Conservation (phyloP, 164 flowering plant genomes). For the Stephania japonica region DNA sequence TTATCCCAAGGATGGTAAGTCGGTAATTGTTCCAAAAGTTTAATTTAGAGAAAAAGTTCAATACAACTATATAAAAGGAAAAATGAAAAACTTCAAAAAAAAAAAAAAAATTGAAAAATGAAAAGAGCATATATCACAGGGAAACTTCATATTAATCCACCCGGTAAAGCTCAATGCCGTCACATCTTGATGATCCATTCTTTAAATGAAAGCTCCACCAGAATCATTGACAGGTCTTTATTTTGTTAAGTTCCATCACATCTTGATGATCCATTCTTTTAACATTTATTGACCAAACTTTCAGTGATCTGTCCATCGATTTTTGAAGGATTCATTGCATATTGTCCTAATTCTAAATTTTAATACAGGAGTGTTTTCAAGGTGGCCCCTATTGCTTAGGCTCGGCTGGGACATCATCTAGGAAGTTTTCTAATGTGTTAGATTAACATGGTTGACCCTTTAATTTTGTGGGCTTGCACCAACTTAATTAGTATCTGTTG, state of each 20-base stretch:
- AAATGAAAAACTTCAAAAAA: too few relatives aligned
- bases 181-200: too few relatives aligned
- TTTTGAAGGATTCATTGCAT: too few relatives aligned
- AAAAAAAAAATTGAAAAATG: too few relatives aligned
- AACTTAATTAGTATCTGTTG: too few relatives aligned
- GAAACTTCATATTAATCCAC: neutral
- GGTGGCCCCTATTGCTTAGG: too few relatives aligned
- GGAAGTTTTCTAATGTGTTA: neutral
- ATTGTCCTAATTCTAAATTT: neutral
- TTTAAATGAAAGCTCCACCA: neutral
- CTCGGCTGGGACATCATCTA: too few relatives aligned
- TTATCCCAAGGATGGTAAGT: neutral
- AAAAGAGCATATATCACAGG: neutral
- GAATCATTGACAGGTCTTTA: neutral
- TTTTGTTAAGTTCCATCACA: neutral
- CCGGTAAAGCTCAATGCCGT: too few relatives aligned
- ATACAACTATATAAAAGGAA: neutral
- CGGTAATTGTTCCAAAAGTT: neutral
- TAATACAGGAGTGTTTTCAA: too few relatives aligned
- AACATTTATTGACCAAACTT: neutral
- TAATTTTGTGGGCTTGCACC: neutral
- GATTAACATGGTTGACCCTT: neutral
- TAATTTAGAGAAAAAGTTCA: neutral
- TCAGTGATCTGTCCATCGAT: neutral
- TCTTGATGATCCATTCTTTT: too few relatives aligned